Conservation (phyloP, 2,329 filamentous ascomycete genomes). For the Fulvia fulva region DNA sequence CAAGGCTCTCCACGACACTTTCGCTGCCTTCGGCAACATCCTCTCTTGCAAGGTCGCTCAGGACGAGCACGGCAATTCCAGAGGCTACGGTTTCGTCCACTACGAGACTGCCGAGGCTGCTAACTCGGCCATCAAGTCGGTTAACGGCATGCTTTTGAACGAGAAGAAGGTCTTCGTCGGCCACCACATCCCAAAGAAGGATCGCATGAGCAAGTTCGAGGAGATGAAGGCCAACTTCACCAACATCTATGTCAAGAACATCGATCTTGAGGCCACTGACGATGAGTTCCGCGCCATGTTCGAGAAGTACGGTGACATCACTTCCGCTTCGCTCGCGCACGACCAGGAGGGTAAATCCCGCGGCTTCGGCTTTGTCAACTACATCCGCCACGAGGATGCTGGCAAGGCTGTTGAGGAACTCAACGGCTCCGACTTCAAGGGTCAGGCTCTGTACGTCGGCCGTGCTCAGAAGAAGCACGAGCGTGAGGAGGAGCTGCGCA, state of each 20-base stretch:
- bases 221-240: slow-evolving; percentile 99
- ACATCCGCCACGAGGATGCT: slow-evolving; percentile 83
- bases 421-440: slow-evolving; percentile 86
- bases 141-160: slow-evolving; percentile 99
- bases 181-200: slow-evolving; percentile 99
- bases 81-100: slow-evolving; percentile 98
- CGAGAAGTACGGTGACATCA: slow-evolving; percentile 88
- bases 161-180: slow-evolving; percentile 99
- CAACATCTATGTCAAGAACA: slow-evolving; percentile 99
- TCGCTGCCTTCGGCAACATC: slow-evolving; percentile 98
- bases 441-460: slow-evolving; percentile 94
- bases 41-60: slow-evolving; percentile 99
- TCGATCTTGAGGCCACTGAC: slow-evolving; percentile 76
- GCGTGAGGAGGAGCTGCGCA: slow-evolving; percentile 97
- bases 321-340: slow-evolving; percentile 88
- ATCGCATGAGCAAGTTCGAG: slow-evolving; percentile 99
- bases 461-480: slow-evolving; percentile 99
- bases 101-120: slow-evolving; percentile 99
- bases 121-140: slow-evolving; percentile 95
- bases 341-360: slow-evolving; percentile 96
- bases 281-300: slow-evolving; percentile 94
- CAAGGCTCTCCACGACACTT: slow-evolving; percentile 99
- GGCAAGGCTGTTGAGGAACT: slow-evolving; percentile 83
- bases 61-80: slow-evolving; percentile 94
- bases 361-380: slow-evolving; percentile 95